Conservation (phyloP, 2,329 filamentous ascomycete genomes). For the Trichoderma citrinoviride region DNA sequence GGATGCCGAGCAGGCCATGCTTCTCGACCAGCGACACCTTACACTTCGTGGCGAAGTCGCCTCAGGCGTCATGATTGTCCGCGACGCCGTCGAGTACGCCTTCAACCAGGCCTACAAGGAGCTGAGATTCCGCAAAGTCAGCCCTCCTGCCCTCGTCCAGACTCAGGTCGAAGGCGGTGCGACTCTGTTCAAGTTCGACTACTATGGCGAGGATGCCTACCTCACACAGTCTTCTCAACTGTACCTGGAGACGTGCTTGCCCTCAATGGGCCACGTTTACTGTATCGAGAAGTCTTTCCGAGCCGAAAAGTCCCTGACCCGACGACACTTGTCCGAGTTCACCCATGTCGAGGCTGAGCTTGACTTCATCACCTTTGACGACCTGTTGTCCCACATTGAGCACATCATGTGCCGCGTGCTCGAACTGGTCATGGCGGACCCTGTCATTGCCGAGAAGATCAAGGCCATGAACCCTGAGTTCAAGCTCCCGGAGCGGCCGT, state of each 20-base stretch:
- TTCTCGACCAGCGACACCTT: conserved; percentile 81
- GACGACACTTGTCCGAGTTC: conserved; percentile 93
- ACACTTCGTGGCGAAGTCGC: conserved; percentile 80
- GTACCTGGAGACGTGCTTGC: conserved; percentile 92
- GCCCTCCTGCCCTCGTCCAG: conserved; percentile 86
- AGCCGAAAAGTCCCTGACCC: conserved; percentile 91
- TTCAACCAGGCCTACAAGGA: conserved; percentile 80
- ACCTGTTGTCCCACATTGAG: conserved; percentile 85
- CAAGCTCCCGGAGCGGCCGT: conserved; percentile 75
- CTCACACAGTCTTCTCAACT: conserved; percentile 96
- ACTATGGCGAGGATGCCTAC: conserved; percentile 88
- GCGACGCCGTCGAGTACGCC: conserved; percentile 74
- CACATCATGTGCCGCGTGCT: conserved; percentile 83
- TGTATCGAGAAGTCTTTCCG: conserved; percentile 99
- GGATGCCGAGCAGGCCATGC: conserved; percentile 54
- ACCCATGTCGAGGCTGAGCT: conserved; percentile 95
- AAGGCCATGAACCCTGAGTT: conserved; percentile 91
- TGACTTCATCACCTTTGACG: conserved; percentile 90
- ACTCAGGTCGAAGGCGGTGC: conserved; percentile 92
- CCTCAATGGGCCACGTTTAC: conserved; percentile 90
- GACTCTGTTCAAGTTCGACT: conserved; percentile 85
- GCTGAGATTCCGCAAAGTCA: conserved; percentile 75
- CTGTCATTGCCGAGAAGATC: conserved; percentile 68
- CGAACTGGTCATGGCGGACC: conserved; percentile 71
- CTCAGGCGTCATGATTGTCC: conserved; percentile 83